Conservation (phyloP, 179 eudicot genomes). For the Corrigiola litoralis region DNA sequence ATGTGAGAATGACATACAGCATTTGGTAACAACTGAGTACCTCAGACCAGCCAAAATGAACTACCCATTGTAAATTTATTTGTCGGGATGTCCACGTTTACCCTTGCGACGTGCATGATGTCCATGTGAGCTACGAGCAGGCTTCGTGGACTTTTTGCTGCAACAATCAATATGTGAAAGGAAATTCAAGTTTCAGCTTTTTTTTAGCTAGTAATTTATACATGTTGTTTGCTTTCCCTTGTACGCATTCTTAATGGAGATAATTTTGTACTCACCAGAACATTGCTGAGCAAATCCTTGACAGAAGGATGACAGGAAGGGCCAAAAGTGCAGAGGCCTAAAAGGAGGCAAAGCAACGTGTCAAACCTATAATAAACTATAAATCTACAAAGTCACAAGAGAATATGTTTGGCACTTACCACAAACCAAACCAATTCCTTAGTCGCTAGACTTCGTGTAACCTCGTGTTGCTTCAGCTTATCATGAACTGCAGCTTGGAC, state of each 20-base stretch:
- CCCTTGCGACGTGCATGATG: conserved; percentile 70
- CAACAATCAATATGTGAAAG: conserved; percentile 4
- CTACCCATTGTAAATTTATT: conserved; percentile 26
- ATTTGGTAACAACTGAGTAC: conserved; percentile 10
- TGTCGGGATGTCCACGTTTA: conserved; percentile 70
- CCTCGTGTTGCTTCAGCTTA: conserved; percentile 59
- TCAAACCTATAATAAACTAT: neutral
- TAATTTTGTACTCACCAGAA: conserved; percentile 44
- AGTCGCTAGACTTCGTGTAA: conserved; percentile 65
- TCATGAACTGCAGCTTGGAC: conserved; percentile 66
- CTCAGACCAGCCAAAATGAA: conserved; percentile 14
- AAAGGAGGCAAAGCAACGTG: conserved; percentile 1
- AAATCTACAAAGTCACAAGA: neutral
- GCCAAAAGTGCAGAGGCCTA: conserved; percentile 90
- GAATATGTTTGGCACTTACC: conserved; percentile 37
- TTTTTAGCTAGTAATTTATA: neutral
- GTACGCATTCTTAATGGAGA: neutral
- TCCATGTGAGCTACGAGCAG: conserved; percentile 37
- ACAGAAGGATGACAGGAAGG: conserved; percentile 57
- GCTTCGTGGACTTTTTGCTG: conserved; percentile 55
- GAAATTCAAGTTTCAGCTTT: neutral
- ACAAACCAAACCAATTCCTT: conserved; percentile 89
- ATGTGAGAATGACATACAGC: neutral
- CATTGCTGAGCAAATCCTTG: conserved; percentile 45
- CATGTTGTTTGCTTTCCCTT: neutral